Evolutionary conservation across 371 early-diverging fungal genomes (phyloP).

Genomic region (Umbelopsis sp.): DNA sequence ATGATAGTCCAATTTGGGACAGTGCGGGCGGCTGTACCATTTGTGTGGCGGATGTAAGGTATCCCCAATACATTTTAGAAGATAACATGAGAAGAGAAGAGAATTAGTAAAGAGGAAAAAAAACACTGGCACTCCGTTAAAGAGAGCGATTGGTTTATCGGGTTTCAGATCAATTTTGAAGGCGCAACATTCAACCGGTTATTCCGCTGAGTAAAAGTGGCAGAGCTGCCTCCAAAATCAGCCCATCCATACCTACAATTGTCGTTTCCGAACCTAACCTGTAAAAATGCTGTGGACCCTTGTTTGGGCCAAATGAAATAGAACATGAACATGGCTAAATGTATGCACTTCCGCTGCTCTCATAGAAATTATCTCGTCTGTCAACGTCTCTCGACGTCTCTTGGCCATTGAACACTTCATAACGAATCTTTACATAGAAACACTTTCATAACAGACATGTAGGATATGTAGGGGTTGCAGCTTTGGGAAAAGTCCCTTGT

Average conservation of each 20-base stretch:
- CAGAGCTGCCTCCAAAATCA: too few species aligned
- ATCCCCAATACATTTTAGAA: slow-evolving; percentile 12
- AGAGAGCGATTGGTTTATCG: neutral
- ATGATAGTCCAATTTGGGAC: slow-evolving; percentile 12
- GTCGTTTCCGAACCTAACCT: neutral
- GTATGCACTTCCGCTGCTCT: too few species aligned
- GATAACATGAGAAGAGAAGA: neutral
- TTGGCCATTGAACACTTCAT: too few species aligned
- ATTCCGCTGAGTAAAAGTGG: neutral
- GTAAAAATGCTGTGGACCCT: neutral
- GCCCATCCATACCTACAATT: neutral
- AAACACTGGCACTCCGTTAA: neutral
- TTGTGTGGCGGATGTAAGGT: slow-evolving; percentile 1
- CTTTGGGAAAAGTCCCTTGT: neutral
- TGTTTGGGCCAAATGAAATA: too few species aligned
- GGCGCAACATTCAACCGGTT: slow-evolving; percentile 5
- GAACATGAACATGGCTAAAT: too few species aligned
- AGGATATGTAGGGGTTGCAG: neutral
- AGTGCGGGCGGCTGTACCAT: slow-evolving; percentile 8
- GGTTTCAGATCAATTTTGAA: slow-evolving; percentile 3
- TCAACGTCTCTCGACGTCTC: too few species aligned
- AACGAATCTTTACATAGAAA: too few species aligned
- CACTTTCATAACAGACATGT: neutral
- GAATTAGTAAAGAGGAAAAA: neutral
- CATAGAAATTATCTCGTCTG: too few species aligned